These are phyloP conservation scores for Rhododendron henanense DNA, from an alignment of 148 eudicot genomes.

Conservation along the genomic window DNA sequence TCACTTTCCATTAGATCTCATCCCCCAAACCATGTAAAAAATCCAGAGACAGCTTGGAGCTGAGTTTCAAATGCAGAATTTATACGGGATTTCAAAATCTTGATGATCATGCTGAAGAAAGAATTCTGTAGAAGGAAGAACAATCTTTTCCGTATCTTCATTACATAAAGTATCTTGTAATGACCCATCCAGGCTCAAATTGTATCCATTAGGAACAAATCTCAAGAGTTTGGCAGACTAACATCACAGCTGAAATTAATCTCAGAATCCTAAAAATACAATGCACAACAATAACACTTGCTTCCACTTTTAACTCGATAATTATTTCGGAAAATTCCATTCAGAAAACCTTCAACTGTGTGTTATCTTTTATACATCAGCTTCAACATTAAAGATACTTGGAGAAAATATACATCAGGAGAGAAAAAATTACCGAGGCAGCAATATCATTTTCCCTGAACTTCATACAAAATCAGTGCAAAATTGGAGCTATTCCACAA, in stretches of 20 bases:
- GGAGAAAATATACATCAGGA: background rate
- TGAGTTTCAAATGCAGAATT: background rate
- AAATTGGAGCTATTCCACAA: slow-evolving; percentile 49
- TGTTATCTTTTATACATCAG: background rate
- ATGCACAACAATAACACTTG: background rate
- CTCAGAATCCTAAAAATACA: background rate
- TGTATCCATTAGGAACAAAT: background rate
- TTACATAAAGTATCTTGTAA: background rate
- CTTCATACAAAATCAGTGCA: background rate
- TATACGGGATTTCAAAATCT: background rate
- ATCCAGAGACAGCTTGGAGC: background rate
- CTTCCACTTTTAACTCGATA: background rate
- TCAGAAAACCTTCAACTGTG: background rate
- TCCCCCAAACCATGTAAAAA: background rate
- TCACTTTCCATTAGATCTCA: background rate
- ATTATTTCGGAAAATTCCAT: background rate
- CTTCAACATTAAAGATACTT: background rate
- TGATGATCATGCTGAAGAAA: background rate
- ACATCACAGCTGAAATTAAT: background rate
- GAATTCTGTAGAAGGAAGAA: background rate
- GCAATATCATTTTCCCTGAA: background rate
- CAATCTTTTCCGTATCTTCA: background rate
- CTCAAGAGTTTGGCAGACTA: background rate
- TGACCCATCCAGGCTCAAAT: background rate
- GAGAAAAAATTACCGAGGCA: background rate